Evolutionary conservation across 306 rosid genomes (phyloP), one percentile per base, ranked within the genome.

Genomic region (Prunus mume): DNA sequence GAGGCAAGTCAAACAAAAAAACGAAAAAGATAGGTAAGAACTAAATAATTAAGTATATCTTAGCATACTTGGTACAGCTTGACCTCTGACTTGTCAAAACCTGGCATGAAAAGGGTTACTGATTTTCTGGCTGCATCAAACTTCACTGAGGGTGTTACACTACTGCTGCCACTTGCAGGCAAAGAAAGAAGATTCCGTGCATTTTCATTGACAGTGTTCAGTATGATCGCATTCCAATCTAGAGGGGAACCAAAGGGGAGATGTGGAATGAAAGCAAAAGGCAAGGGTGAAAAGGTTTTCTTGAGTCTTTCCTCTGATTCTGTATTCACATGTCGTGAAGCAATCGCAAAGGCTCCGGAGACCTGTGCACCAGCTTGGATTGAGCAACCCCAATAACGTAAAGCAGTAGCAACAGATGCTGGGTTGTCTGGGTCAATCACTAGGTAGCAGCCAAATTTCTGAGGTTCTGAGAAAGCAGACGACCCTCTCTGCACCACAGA

Each of bases 41-140:
- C 62, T 22, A 11, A 73, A 15, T 28, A 55, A 66, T 57, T 43
- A 65, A 70, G 69, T 73, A 30, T 50, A 72, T 51, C 46, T 74
- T 27, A 71, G 17, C 86, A 46, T 87, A 86, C 97, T 85, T 95
- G 99, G 85, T 90, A 92, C 71, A 92, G 88, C 86, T 92, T 92
- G 86, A 95, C 91, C 83, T 95, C 97, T 66, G 96, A 87, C 90
- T 95, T 92, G 81, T 89, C 92, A 85, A 95, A 90, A 68, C 99
- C 97, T 18, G 97, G 97, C 93, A 95, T 83, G 85, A 92, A 85
- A 82, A 95, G 97, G 41, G 92, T 91, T 62, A 95, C 87, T 0
- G 80, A 73, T 85, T 86, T 95, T 78, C 87, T 78, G 75, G 78
- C 86, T 32, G 84, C 55, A 87, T 92, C 90, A 79, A 92, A 95